Base-by-base conservation (phyloP, 495 filamentous ascomycete genomes). In the Cairneyella variabilis region DNA sequence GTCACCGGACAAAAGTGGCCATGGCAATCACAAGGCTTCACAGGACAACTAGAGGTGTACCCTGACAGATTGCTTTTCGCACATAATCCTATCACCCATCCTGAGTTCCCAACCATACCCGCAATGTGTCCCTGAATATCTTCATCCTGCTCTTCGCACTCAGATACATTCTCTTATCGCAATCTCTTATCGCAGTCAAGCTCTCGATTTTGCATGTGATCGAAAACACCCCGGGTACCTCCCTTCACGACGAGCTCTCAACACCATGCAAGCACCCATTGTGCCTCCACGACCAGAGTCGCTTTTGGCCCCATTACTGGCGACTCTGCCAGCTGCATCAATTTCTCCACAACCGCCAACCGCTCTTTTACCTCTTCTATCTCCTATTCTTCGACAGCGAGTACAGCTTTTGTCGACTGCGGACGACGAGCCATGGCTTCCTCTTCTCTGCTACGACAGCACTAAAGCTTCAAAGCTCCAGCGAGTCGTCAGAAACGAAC, bases 341-440 rank as follows among this genome's bases (percentile, higher is more conserved):
- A 78, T 85, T 49, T 91, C 92, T 30, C 78, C 84, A 41, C 73
- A 80, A 49, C 90, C 92, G 5, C 83, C 92, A 12, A 82, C 84
- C 30, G 84, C 83, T 32, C 74, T 96, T 10, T 76, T 96, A 3
- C 87, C 89, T 25, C 77, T 91, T 27, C 83, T 98, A 38, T 88
- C 93, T 3, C 92, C 93, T 6, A 93, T 97, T 40, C 82, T 97
- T 3, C 86, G 91, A 45, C 92, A 97, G 64, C 80, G 93, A 37
- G 79, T 97, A 7, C 82, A 90, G 60, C 78, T 93, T 51, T 76
- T 97, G 49, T 81, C 83, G 34, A 68, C 76, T 1, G 79, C 84
- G 21, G 73, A 79, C 45, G 71, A 76, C 1, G 88, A 92, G 17
- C 86, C 89, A 55, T 98, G 93, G 93, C 83, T 97, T 8, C 76